A percentile compares a stretch with the other conserved stretches of the same genome.
These are phyloP conservation scores for Ilyonectria robusta DNA, from an alignment of 2,329 filamentous ascomycete species.

Conservation along the genomic window DNA sequence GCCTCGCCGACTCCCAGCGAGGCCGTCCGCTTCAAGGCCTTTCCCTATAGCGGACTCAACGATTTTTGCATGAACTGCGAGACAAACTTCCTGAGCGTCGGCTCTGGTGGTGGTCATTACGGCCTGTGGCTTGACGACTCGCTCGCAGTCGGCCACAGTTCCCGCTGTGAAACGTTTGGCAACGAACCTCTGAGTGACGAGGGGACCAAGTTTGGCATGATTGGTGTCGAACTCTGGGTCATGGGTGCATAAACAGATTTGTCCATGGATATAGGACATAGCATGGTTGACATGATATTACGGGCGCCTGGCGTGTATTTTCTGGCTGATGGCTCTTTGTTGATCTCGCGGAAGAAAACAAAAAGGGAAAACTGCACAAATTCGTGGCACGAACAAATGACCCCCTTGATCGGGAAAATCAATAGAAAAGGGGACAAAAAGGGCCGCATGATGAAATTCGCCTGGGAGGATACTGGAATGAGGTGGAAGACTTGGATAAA, in stretches of 20 bases:
- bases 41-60: conserved; percentile 95
- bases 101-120: conserved; percentile 90
- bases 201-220: conserved; percentile 89
- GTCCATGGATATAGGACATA: not conserved
- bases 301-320: not conserved
- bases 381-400: not conserved
- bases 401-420: not conserved
- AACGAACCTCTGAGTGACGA: conserved; percentile 96
- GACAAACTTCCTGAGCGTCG: conserved; percentile 85
- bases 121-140: conserved; percentile 93
- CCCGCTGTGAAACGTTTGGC: conserved; percentile 89
- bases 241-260: conserved; percentile 69
- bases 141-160: conserved; percentile 87
- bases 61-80: conserved; percentile 98
- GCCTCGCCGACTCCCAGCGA: conserved; percentile 71
- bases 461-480: not conserved
- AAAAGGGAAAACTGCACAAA: not conserved
- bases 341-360: not conserved
- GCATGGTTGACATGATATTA: conserved; percentile 2
- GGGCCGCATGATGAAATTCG: not conserved
- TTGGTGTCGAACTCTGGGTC: conserved; percentile 95
- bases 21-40: conserved; percentile 94
- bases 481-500: not conserved
- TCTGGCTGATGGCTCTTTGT: not conserved
- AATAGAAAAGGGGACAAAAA: conserved; percentile 1